Base-by-base conservation (phyloP, 2,329 filamentous ascomycete species). In the Monosporascus sp. region DNA sequence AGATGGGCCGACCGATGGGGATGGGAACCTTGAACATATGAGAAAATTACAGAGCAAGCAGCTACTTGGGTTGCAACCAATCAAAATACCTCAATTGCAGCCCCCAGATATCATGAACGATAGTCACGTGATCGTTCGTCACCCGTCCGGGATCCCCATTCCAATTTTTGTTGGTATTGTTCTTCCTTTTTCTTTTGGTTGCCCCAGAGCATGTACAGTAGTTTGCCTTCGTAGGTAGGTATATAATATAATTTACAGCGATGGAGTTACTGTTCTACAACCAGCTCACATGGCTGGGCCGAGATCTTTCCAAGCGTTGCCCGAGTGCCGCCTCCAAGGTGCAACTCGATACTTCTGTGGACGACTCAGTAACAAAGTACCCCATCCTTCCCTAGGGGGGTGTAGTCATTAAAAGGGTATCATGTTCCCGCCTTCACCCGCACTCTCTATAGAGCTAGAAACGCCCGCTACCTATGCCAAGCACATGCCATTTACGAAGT, bases 11-110 rank as follows among this genome's bases (percentile, higher is more conserved):
- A 62, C 60, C 63, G 66, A 65, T 64, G 66, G 63, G 71, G 7
- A n/a, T 14, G 4, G n/a, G 39, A 43, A 24, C 18, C 9, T 41
- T 41, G 43, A 31, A 27, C 22, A 17, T n/a, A 15, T 25, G 43
- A 46, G 43, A 46, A 46, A 46, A 46, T 46, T 46, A 46, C 22
- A 70, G 71, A 71, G 62, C 72, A 69, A 69, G 71, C 65, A 72
- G 70, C 64, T 69, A 20, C n/a, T 6, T 24, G 1, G 18, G n/a
- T 24, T 15, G 24, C 43, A 24, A n/a, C 43, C 43, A 46, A 46
- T 46, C 43, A 46, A 46, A n/a, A 31, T 18, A 17, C 24, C 43
- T 27, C 43, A 46, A 46, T 46, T 46, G 43, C 43, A 46, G 18
- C 24, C 5, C 14, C 9, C 38, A 18, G 17, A n/a, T 35, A 35